Evolutionary conservation across 2,329 filamentous ascomycete genomes (phyloP).

Genomic region (Ceratocystis eucalypticola): DNA sequence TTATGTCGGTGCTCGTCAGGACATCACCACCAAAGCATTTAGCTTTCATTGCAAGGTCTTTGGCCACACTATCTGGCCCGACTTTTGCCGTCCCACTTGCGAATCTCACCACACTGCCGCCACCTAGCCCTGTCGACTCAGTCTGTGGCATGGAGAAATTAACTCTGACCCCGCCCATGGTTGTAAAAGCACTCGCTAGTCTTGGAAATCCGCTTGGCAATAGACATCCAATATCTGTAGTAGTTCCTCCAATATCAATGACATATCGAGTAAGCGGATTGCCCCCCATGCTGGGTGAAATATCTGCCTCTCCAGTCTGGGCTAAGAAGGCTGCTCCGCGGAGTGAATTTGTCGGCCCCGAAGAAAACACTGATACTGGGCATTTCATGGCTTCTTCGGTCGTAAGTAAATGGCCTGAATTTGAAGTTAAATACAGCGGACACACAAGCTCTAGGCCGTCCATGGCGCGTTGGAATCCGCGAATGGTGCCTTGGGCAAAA

Average conservation of each 20-base stretch:
- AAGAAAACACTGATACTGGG: slow-evolving; percentile 22
- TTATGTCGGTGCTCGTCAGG: slow-evolving; percentile 23
- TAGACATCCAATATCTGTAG: slow-evolving; percentile 22
- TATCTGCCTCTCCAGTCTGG: not conserved
- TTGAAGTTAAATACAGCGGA: slow-evolving; percentile 36
- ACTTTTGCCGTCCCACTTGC: slow-evolving; percentile 21
- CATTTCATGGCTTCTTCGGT: slow-evolving; percentile 22
- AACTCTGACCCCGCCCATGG: slow-evolving; percentile 22
- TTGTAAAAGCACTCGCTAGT: slow-evolving; percentile 22
- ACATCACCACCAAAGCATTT: slow-evolving; percentile 22
- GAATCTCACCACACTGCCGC: slow-evolving; percentile 21
- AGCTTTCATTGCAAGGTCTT: slow-evolving; percentile 21
- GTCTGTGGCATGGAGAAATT: slow-evolving; percentile 23
- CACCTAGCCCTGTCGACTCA: slow-evolving; percentile 22
- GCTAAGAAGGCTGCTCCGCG: slow-evolving; percentile 22
- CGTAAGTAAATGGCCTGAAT: slow-evolving; percentile 30
- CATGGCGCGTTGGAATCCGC: slow-evolving; percentile 34
- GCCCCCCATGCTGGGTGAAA: not conserved
- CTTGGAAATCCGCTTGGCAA: slow-evolving; percentile 22
- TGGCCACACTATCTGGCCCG: slow-evolving; percentile 24
- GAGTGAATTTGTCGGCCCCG: slow-evolving; percentile 23
- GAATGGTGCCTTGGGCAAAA: slow-evolving; percentile 35
- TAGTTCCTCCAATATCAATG: slow-evolving; percentile 23
- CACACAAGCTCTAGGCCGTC: slow-evolving; percentile 28
- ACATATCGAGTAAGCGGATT: slow-evolving; percentile 21